Percentiles rank a stretch among this genome's conserved stretches.
These are phyloP conservation scores for Actinomortierella wolfii DNA, from an alignment of 371 early-diverging fungal genomes.

Conservation along the genomic window DNA sequence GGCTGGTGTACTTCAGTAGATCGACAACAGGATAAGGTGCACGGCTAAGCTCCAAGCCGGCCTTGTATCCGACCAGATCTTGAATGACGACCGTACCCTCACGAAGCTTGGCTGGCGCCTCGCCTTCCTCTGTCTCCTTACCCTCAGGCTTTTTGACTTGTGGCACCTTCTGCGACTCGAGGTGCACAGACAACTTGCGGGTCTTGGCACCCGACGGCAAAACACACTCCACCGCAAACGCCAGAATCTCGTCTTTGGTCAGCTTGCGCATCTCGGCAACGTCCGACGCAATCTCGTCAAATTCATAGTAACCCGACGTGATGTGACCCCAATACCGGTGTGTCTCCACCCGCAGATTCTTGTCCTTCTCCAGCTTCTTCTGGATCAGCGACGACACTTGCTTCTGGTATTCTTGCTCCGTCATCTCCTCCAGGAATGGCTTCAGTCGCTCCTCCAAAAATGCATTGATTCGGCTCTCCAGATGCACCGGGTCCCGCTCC, in stretches of 20 bases:
- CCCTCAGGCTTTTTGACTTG: slow-evolving; percentile 1
- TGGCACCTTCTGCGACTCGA: slow-evolving; percentile 63
- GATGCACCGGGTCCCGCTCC: slow-evolving; percentile 82
- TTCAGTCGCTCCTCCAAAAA: slow-evolving; percentile 63
- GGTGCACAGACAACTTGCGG: slow-evolving; percentile 73
- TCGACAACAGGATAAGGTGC: slow-evolving; percentile 58
- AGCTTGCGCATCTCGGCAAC: slow-evolving; percentile 60
- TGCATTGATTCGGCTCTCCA: slow-evolving; percentile 80
- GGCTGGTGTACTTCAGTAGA: slow-evolving; percentile 26
- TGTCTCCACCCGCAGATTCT: slow-evolving; percentile 82
- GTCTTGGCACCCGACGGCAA: slow-evolving; percentile 56
- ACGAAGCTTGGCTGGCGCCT: slow-evolving; percentile 37
- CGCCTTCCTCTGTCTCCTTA: slow-evolving; percentile 7
- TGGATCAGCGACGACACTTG: slow-evolving; percentile 75
- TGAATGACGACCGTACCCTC: slow-evolving; percentile 49
- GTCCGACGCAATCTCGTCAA: slow-evolving; percentile 70
- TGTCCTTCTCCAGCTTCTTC: slow-evolving; percentile 82
- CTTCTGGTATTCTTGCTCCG: slow-evolving; percentile 73
- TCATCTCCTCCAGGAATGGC: slow-evolving; percentile 64
- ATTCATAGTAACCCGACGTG: slow-evolving; percentile 81
- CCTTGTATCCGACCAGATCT: slow-evolving; percentile 62
- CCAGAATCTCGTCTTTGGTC: slow-evolving; percentile 53
- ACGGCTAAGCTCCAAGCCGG: slow-evolving; percentile 58
- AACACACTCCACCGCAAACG: slow-evolving; percentile 65
- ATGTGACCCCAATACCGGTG: slow-evolving; percentile 82